Evolutionary conservation across 345 rosid genomes (phyloP), one percentile per base, ranked within the genome.

Genomic region (Psidium friedrichsthalianum): DNA sequence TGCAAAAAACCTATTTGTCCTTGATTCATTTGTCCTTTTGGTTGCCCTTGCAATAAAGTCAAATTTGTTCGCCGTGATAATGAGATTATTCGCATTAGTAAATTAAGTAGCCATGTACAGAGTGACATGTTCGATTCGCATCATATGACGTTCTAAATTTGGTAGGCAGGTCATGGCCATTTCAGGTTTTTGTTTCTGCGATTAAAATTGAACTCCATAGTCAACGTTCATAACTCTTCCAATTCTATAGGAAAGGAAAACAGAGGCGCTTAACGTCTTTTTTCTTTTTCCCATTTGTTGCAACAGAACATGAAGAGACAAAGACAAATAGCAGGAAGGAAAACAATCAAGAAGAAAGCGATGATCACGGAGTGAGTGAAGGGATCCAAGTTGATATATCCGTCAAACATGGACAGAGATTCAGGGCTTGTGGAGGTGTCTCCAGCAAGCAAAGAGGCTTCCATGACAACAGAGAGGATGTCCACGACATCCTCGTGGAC

Each of bases 371-470:
- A 57, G 64, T 57, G 64, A 57, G 29, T 25, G 29, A 10, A 25
- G 64, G 64, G 29, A 57, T 57, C 7, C 6, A 14, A 57, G 64
- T 25, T 25, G 6, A 57, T 57, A 57, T 57, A 57, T 57, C 61
- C 27, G 27, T 24, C 11, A 27, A 57, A 57, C 27, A 25, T 24
- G 61, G 61, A 57, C 61, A 25, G 15, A 57, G 61, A 24, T 12
- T 74, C 88, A 94, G 16, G 98, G 98, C 91, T 94, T 95, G 4
- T 89, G 95, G 82, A 97, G 85, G 84, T 87, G 88, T 89, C 94
- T 92, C 54, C 98, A 56, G 98, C 98, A 85, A 97, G 88, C 90
- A 97, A 87, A 85, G 99, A 95, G 22, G 98, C 98, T 40, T 95
- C 92, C 93, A 97, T 95, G 83, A 94, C 97, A 2, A 89, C 29